These are phyloP conservation scores for Dactylonectria macrodidyma DNA, from an alignment of 2,329 filamentous ascomycete genomes.

Conservation along the genomic window DNA sequence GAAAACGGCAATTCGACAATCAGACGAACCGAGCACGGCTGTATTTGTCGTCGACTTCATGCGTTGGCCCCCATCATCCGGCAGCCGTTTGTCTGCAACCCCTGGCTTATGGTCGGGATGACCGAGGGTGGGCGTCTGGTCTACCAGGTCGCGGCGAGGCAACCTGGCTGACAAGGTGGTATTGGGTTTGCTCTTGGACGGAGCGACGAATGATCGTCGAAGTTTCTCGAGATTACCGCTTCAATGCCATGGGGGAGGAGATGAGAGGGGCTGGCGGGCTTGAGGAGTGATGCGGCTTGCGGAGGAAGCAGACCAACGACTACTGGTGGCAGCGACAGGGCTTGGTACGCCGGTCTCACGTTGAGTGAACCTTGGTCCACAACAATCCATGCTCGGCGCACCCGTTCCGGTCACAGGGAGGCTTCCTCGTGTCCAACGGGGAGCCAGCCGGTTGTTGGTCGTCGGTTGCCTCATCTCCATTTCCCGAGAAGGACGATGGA, in stretches of 20 bases:
- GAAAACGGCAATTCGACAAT: too few species aligned
- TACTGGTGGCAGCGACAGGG: not conserved
- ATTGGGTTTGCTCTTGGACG: not conserved
- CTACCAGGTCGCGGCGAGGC: not conserved
- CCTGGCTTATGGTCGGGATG: not conserved
- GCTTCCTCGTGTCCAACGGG: not conserved
- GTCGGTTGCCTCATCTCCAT: not conserved
- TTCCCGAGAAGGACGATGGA: too few species aligned
- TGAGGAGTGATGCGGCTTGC: conserved; percentile 2
- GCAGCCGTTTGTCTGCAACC: conserved; percentile 1
- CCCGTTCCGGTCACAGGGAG: not conserved
- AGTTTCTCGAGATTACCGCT: not conserved
- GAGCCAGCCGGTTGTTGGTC: conserved; percentile 4
- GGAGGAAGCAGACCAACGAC: not conserved
- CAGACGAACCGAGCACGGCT: too few species aligned
- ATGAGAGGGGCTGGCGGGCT: not conserved
- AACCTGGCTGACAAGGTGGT: not conserved
- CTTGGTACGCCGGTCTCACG: not conserved
- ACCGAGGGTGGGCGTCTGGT: not conserved
- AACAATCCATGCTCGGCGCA: not conserved
- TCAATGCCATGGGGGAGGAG: not conserved
- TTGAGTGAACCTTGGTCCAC: conserved; percentile 2
- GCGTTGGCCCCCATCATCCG: not conserved
- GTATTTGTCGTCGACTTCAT: not conserved
- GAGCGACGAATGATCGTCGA: not conserved